Base-by-base conservation (phyloP, 805 yeast species). In the Lipomyces kockii region DNA sequence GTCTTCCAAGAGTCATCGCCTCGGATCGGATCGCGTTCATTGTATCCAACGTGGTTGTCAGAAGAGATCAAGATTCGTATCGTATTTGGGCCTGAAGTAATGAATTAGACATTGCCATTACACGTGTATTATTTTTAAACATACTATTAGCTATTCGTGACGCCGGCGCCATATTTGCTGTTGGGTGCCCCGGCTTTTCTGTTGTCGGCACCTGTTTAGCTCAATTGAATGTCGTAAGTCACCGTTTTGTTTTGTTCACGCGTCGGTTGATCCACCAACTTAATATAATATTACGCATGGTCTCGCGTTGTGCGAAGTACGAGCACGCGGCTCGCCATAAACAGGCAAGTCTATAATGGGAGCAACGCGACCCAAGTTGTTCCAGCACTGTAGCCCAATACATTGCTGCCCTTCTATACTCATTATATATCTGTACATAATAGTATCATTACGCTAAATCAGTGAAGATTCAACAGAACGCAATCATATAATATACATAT, bases 41-140 rank as follows among this genome's bases (percentile, higher is more conserved):
- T 87, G 76, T 88, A 93, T 0, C 99, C 99, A 22, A 95, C 97
- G 81, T 95, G 99, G 76, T 95, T 95, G 75, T 95, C 99, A 0
- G 98, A 92, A 2, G 99, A 92, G 39, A 95, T 79, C 39, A 95
- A 84, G 22, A 95, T 85, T 29, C 90, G 80, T 20, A 93, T 85
- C 0, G 97, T 91, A 76, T 91, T 86, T n/a, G 67, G 58, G n/a
- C 32, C 67, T 63, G 49, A 8, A 43, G 22, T n/a, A n/a, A 17
- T 43, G 49, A 12, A 17, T 43, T 43, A 43, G 49, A 43, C 22
- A n/a, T 43, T n/a, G 4, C 49, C 22, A 43, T 43, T 43, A 43
- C 17, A 43, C 0, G 2, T 5, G 9, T 17, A 43, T n/a, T 17
- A 17, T n/a, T 17, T 8, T 43, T 43, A n/a, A n/a, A 43, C 49